phyloP scores from a whole-genome alignment of 73 alveolate species.

The Uronychia setigera region DNA sequence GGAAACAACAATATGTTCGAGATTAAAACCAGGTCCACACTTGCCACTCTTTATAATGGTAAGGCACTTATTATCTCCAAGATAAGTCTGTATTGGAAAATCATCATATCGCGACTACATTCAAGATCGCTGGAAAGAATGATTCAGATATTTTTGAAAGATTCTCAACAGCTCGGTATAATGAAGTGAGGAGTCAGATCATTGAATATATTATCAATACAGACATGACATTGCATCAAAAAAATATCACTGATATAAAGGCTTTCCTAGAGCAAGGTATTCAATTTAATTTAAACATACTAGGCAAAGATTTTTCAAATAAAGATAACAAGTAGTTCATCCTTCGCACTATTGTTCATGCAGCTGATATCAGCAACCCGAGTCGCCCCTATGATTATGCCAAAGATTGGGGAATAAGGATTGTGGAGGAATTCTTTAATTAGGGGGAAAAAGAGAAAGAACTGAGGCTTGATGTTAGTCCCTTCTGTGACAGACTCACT shows the following conservation, averaged over 20 bases:
- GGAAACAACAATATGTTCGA: conserved; percentile 80
- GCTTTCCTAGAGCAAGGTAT: conserved; percentile 16
- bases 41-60: conserved; percentile 72
- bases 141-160: conserved; percentile 55
- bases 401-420: too few relatives aligned
- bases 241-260: conserved; percentile 24
- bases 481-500: conserved; percentile 90
- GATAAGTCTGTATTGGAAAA: conserved; percentile 87
- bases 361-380: too few relatives aligned
- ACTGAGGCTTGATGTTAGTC: conserved; percentile 74
- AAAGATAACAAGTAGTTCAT: too few relatives aligned
- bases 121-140: conserved; percentile 61
- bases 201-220: neutral
- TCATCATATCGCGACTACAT: conserved; percentile 81
- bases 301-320: too few relatives aligned
- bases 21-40: conserved; percentile 62
- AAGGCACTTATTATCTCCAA: neutral
- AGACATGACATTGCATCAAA: neutral
- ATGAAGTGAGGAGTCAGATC: neutral
- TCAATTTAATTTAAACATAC: too few relatives aligned
- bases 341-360: too few relatives aligned
- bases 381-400: too few relatives aligned
- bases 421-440: too few relatives aligned
- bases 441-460: conserved; percentile 91
- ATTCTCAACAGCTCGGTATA: conserved; percentile 41